These are phyloP conservation scores for Cercophora scortea DNA, from an alignment of 495 filamentous ascomycete genomes.

Conservation along the genomic window DNA sequence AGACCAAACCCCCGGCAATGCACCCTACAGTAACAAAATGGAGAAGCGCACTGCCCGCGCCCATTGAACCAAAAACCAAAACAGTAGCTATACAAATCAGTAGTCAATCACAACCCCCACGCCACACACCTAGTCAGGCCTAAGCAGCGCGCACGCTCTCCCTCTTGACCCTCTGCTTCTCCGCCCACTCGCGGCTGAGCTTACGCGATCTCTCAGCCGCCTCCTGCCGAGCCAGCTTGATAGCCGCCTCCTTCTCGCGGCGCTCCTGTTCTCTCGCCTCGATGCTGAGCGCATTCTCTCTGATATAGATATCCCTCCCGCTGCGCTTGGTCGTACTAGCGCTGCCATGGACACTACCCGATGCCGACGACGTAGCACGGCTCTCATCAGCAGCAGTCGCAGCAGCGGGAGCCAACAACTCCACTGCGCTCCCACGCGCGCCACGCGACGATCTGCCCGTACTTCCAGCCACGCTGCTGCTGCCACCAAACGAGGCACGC, in stretches of 20 bases:
- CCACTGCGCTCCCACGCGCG: conserved; percentile 10
- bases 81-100: not conserved
- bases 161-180: conserved; percentile 47
- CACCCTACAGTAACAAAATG: not conserved
- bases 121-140: too few species aligned
- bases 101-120: too few species aligned
- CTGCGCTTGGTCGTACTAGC: conserved; percentile 34
- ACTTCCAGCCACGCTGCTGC: not conserved
- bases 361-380: conserved; percentile 28
- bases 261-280: conserved; percentile 42
- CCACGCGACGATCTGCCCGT: not conserved
- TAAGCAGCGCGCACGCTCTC: not conserved
- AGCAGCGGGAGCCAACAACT: not conserved
- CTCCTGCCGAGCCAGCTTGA: conserved; percentile 49
- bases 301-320: conserved; percentile 49
- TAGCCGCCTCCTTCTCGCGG: conserved; percentile 48
- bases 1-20: not conserved
- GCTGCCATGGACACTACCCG: conserved; percentile 23
- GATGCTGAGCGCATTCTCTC: conserved; percentile 41
- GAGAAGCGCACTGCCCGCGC: not conserved
- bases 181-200: conserved; percentile 61
- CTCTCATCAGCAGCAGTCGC: conserved; percentile 15
- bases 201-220: conserved; percentile 59
- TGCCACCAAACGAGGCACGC: not conserved
- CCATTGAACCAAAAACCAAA: too few species aligned